Conservation (phyloP, 208 protist species). For the Borovskyia barvae region DNA sequence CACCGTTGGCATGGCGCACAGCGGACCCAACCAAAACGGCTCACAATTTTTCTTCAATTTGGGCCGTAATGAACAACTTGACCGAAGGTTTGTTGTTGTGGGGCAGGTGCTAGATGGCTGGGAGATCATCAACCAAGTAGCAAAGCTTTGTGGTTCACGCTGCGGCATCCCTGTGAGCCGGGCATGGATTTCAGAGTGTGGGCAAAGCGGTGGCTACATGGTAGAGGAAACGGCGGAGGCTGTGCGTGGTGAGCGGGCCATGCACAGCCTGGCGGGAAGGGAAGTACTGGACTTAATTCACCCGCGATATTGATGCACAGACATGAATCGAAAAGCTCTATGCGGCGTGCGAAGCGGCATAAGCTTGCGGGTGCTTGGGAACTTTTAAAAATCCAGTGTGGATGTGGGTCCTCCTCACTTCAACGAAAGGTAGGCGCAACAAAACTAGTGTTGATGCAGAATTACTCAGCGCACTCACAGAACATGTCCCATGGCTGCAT, state of each 20-base stretch:
- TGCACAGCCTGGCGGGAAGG: conserved; percentile 65
- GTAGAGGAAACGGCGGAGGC: conserved; percentile 55
- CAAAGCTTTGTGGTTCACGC: conserved; percentile 61
- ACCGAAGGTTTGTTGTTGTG: conserved; percentile 91
- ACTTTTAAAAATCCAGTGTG: too few relatives aligned
- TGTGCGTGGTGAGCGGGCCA: conserved; percentile 47
- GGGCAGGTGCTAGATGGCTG: conserved; percentile 88
- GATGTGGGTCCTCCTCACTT: too few relatives aligned
- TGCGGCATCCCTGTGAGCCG: conserved; percentile 85
- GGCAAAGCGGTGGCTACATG: conserved; percentile 79
- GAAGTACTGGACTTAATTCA: conserved; percentile 80
- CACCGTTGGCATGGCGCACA: conserved; percentile 86
- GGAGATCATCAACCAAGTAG: conserved; percentile 72
- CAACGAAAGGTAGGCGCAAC: too few relatives aligned
- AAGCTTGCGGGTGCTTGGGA: too few relatives aligned
- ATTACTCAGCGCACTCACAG: too few relatives aligned
- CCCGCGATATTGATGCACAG: conserved; percentile 79
- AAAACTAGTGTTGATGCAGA: too few relatives aligned
- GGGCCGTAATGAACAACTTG: conserved; percentile 73
- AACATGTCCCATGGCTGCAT: too few relatives aligned
- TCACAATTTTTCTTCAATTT: conserved; percentile 94
- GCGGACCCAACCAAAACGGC: conserved; percentile 87
- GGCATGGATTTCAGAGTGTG: conserved; percentile 87
- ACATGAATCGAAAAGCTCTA: too few relatives aligned
- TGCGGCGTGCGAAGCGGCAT: too few relatives aligned